Evolutionary conservation across 768 basidiomycete genomes (phyloP).

Genomic region (Lactarius akahatsu): DNA sequence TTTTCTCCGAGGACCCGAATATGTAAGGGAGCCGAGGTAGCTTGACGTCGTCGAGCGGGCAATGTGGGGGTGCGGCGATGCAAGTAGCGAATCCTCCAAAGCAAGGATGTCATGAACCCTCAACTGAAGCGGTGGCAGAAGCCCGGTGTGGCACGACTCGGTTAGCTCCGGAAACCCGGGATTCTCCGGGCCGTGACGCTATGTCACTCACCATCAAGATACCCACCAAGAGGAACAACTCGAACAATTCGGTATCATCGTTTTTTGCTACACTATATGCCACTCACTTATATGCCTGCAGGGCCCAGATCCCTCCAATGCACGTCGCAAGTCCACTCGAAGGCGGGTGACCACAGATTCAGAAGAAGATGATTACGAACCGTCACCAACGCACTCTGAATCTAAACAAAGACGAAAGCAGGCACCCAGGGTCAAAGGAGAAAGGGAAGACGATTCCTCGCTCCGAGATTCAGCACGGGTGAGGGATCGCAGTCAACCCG

Average conservation of each 20-base stretch:
- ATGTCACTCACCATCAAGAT: constrained; percentile 27
- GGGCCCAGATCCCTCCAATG: constrained; percentile 23
- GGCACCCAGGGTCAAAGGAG: constrained; percentile 17
- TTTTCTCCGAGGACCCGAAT: constrained; percentile 58
- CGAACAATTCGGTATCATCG: constrained; percentile 8
- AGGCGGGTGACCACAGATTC: constrained; percentile 25
- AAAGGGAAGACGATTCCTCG: constrained; percentile 18
- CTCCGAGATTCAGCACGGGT: constrained; percentile 7
- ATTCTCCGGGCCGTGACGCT: background rate
- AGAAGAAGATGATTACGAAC: constrained; percentile 26
- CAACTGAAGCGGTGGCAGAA: background rate
- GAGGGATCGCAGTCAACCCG: constrained; percentile 19
- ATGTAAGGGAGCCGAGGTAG: constrained; percentile 16
- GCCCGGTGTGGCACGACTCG: background rate
- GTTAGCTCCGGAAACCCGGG: background rate
- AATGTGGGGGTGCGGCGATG: background rate
- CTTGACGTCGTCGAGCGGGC: background rate
- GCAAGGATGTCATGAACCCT: constrained; percentile 2
- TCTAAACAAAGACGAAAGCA: constrained; percentile 23
- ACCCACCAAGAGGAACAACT: constrained; percentile 24
- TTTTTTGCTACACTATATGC: background rate
- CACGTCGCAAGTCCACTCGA: constrained; percentile 25
- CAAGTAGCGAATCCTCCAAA: background rate
- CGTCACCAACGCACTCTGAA: constrained; percentile 19
- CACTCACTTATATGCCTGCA: background rate